These are phyloP conservation scores for Royoungia palumana DNA, from an alignment of 768 basidiomycete genomes.

Conservation along the genomic window DNA sequence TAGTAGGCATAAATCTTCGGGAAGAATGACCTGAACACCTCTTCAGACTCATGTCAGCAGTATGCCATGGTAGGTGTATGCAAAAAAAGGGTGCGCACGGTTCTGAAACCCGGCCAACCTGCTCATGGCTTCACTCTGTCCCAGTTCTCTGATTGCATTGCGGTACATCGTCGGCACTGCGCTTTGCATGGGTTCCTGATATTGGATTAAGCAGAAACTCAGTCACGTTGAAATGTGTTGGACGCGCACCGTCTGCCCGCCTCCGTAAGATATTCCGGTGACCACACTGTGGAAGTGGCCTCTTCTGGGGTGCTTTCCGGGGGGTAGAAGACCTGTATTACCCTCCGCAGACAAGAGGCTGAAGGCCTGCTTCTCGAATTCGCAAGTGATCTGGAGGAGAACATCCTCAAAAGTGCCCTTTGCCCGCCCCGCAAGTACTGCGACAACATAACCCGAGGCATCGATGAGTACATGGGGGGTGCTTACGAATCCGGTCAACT, in stretches of 20 bases:
- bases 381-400: background rate
- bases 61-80: too few species aligned
- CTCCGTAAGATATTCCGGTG: too few species aligned
- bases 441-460: background rate
- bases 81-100: too few species aligned
- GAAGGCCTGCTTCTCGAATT: background rate
- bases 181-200: too few species aligned
- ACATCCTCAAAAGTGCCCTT: background rate
- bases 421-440: background rate
- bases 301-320: too few species aligned
- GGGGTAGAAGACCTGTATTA: too few species aligned
- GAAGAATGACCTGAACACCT: background rate
- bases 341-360: too few species aligned
- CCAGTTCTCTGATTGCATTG: background rate
- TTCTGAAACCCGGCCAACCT: conserved; percentile 4
- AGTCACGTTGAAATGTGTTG: too few species aligned
- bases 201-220: too few species aligned
- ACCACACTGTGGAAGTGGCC: background rate
- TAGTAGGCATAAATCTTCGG: background rate
- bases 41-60: too few species aligned
- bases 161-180: fast-evolving
- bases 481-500: too few species aligned
- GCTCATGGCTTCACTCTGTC: background rate
- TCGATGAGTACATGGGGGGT: background rate
- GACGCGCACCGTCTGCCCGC: too few species aligned